A percentile compares a stretch with the other conserved stretches of the same genome.
phyloP scores from a whole-genome alignment of 2,329 filamentous ascomycete species.

The Hymenoscyphus salicellus region DNA sequence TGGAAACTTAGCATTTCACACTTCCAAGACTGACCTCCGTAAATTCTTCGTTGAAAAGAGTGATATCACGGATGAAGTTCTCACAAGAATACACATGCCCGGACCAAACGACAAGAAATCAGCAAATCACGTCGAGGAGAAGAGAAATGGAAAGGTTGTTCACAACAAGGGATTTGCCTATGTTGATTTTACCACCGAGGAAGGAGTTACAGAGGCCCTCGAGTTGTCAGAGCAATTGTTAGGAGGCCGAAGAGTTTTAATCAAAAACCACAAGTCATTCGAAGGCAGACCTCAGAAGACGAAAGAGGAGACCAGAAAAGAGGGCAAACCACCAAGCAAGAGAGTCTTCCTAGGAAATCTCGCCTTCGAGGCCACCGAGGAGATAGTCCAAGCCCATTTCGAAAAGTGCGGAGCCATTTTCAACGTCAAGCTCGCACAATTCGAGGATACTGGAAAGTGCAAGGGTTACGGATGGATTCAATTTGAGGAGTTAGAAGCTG shows the following conservation, averaged over 20 bases:
- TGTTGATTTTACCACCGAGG: slow-evolving; percentile 74
- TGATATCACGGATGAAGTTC: slow-evolving; percentile 64
- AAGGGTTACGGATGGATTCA: slow-evolving; percentile 96
- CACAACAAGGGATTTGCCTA: slow-evolving; percentile 93
- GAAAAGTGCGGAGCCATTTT: slow-evolving; percentile 78
- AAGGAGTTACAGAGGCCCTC: slow-evolving; percentile 70
- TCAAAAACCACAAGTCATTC: slow-evolving; percentile 89
- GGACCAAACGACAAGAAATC: slow-evolving; percentile 46
- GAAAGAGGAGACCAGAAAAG: slow-evolving; percentile 32
- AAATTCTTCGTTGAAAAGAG: slow-evolving; percentile 75
- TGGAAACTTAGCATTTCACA: slow-evolving; percentile 85
- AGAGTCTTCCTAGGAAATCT: slow-evolving; percentile 89
- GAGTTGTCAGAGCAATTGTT: slow-evolving; percentile 82
- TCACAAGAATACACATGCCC: slow-evolving; percentile 67
- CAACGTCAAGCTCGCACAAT: slow-evolving; percentile 85
- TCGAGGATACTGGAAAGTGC: slow-evolving; percentile 95
- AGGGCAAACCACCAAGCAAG: slow-evolving; percentile 67
- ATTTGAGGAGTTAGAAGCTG: slow-evolving; percentile 75
- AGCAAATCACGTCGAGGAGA: slow-evolving; percentile 34
- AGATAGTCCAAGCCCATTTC: slow-evolving; percentile 78
- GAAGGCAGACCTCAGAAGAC: slow-evolving; percentile 80
- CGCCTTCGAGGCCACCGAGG: slow-evolving; percentile 75
- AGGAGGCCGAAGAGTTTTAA: slow-evolving; percentile 74
- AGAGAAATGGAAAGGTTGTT: slow-evolving; percentile 31
- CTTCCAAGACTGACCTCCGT: slow-evolving; percentile 70